A percentile compares a stretch with the other conserved stretches of the same genome.
These are phyloP conservation scores for Albugo candida DNA, from an alignment of 352 stramenopile species.

Conservation along the genomic window DNA sequence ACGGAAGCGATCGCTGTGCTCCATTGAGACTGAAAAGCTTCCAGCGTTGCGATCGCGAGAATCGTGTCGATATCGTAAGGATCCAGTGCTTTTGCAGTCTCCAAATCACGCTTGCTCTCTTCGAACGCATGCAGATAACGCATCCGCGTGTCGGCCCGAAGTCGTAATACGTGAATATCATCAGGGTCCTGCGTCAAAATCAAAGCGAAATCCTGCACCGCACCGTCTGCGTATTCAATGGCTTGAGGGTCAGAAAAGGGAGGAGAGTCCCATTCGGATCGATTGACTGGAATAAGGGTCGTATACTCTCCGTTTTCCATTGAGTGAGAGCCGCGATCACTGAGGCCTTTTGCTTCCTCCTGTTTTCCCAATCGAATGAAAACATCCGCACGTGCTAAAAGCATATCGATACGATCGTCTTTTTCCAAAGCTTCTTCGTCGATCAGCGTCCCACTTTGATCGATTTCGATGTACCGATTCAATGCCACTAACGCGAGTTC, in stretches of 20 bases:
- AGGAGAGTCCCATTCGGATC: not conserved
- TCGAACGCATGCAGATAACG: constrained; percentile 11
- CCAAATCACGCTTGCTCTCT: constrained; percentile 34
- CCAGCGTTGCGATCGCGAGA: constrained; percentile 35
- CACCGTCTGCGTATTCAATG: constrained; percentile 20
- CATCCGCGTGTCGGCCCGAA: constrained; percentile 16
- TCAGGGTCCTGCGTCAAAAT: constrained; percentile 23
- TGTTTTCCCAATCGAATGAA: constrained; percentile 28
- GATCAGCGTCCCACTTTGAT: constrained; percentile 20
- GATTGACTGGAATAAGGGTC: not conserved
- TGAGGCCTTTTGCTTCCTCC: constrained; percentile 20
- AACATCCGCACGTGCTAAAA: constrained; percentile 35
- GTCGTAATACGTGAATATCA: constrained; percentile 20
- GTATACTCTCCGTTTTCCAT: constrained; percentile 21
- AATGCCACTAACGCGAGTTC: constrained; percentile 27
- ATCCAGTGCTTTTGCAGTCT: constrained; percentile 20
- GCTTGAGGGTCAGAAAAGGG: constrained; percentile 12
- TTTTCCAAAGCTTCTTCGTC: constrained; percentile 7
- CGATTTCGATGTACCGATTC: constrained; percentile 48
- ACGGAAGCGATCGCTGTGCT: constrained; percentile 27
- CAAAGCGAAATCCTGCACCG: constrained; percentile 37
- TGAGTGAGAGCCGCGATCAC: constrained; percentile 23
- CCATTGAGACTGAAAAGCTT: constrained; percentile 20
- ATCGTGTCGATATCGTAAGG: constrained; percentile 32
- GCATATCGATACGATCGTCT: constrained; percentile 20